Conservation (phyloP, 2,329 filamentous ascomycete species). For the Aspergillus versicolor region DNA sequence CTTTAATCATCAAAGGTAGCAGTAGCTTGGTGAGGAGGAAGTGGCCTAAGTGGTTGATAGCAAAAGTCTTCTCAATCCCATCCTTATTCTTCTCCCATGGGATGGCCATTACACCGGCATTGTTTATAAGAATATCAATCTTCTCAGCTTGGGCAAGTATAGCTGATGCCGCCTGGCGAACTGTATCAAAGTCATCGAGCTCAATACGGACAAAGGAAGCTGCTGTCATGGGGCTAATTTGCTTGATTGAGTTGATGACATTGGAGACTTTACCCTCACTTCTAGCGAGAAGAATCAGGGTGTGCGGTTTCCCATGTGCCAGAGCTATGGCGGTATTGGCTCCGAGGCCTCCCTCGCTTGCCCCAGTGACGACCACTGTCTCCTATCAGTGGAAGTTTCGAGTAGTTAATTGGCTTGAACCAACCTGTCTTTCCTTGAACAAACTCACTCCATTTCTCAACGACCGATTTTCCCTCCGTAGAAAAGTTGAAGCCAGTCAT, state of each 20-base stretch:
- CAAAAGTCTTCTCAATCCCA: constrained; percentile 35
- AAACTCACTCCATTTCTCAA: no score
- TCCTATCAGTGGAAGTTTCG: no score
- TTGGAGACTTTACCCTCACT: not conserved
- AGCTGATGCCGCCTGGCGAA: not conserved
- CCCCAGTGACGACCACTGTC: no score
- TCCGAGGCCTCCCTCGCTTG: no score
- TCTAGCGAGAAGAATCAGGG: not conserved
- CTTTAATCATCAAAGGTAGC: constrained; percentile 22
- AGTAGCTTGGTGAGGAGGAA: constrained; percentile 36
- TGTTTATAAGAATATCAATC: constrained; percentile 34
- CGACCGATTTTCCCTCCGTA: no score
- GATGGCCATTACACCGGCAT: constrained; percentile 34
- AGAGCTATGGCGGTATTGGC: no score
- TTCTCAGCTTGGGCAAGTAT: no score
- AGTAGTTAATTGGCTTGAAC: no score
- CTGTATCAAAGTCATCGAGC: not conserved
- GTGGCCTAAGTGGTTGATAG: constrained; percentile 36
- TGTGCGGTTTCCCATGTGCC: no score
- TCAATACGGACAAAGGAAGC: not conserved
- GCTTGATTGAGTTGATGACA: not conserved
- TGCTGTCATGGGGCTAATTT: constrained; percentile 1
- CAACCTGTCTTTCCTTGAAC: no score
- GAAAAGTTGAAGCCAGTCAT: no score
- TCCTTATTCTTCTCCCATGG: constrained; percentile 25